These are phyloP conservation scores for Daldinia bambusicola DNA, from an alignment of 495 filamentous ascomycete species.

Conservation along the genomic window DNA sequence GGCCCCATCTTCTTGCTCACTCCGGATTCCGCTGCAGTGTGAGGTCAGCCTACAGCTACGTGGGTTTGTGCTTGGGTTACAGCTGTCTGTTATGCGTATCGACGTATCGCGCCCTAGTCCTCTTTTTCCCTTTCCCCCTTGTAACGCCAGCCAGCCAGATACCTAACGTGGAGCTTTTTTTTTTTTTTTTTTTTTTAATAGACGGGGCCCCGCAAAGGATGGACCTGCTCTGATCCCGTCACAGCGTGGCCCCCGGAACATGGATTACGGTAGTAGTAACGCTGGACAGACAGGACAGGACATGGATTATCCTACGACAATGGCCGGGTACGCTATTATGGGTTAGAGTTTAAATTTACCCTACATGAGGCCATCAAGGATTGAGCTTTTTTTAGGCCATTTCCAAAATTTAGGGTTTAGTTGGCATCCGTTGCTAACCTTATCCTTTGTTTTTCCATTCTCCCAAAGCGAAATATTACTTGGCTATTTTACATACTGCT, in stretches of 20 bases:
- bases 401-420: too few species aligned
- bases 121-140: too few species aligned
- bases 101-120: slow-evolving; percentile 18
- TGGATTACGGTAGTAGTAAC: slow-evolving; percentile 13
- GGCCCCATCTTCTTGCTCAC: neutral
- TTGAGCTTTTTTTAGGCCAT: too few species aligned
- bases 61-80: slow-evolving; percentile 7
- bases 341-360: neutral
- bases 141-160: too few species aligned
- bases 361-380: too few species aligned
- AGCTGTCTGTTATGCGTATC: slow-evolving; percentile 8
- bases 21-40: slow-evolving; percentile 20
- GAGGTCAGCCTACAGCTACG: slow-evolving; percentile 32
- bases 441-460: too few species aligned
- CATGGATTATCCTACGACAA: neutral
- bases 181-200: too few species aligned
- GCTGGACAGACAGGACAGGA: neutral
- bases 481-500: too few species aligned
- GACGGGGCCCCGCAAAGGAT: slow-evolving; percentile 25
- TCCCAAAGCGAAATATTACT: too few species aligned
- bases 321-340: neutral
- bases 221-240: neutral
- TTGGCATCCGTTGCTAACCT: too few species aligned
- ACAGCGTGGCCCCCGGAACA: slow-evolving; percentile 19
- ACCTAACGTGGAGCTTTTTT: neutral